Evolutionary conservation across 495 filamentous ascomycete genomes (phyloP).

Genomic region (Xylaria sp.): DNA sequence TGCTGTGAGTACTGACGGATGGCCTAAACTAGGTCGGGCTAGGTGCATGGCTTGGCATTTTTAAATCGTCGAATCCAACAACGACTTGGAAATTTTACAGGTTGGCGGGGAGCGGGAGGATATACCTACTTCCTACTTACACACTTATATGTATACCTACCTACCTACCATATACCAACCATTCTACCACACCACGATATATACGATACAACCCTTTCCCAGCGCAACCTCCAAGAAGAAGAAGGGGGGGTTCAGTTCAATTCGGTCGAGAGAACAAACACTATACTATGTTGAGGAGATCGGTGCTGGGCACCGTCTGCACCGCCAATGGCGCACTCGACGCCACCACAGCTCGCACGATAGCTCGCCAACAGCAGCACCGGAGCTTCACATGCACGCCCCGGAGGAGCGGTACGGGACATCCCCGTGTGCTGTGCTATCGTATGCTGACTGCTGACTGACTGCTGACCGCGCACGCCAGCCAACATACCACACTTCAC

Average conservation of each 20-base stretch:
- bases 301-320: conserved; percentile 33
- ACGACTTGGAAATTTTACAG: conserved; percentile 33
- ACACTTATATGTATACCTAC: too few relatives aligned
- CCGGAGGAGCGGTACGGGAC: conserved; percentile 34
- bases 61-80: conserved; percentile 25
- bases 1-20: too few relatives aligned
- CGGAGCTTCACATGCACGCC: conserved; percentile 36
- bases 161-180: too few relatives aligned
- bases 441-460: too few relatives aligned
- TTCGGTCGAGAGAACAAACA: background rate
- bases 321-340: conserved; percentile 37
- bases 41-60: background rate
- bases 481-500: conserved; percentile 42
- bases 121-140: too few relatives aligned
- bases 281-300: conserved; percentile 37
- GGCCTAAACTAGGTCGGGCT: background rate
- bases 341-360: conserved; percentile 28
- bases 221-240: background rate
- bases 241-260: too few relatives aligned
- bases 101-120: too few relatives aligned
- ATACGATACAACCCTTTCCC: background rate
- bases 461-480: conserved; percentile 20
- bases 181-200: background rate
- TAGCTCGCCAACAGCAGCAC: conserved; percentile 27
- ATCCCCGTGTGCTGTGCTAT: background rate